Evolutionary conservation across 768 basidiomycete genomes (phyloP).

Genomic region (Imleria badia): DNA sequence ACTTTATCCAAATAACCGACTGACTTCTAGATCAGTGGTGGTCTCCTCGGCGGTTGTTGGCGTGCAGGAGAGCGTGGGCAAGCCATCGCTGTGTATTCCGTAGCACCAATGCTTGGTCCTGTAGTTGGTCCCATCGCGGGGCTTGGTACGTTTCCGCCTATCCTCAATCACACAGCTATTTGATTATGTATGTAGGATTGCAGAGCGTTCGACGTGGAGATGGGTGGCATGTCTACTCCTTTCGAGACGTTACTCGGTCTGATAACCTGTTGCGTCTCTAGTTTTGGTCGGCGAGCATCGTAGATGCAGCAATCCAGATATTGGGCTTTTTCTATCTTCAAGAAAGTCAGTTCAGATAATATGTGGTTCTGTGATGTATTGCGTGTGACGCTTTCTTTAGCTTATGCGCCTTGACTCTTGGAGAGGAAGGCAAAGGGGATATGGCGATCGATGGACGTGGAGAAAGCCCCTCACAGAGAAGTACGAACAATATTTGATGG

Average conservation of each 20-base stretch:
- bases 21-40: slow-evolving; percentile 57
- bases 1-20: background rate
- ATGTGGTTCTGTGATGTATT: background rate
- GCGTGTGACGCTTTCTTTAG: slow-evolving; percentile 20
- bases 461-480: slow-evolving; percentile 39
- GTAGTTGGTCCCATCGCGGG: slow-evolving; percentile 60
- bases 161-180: background rate
- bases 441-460: slow-evolving; percentile 43
- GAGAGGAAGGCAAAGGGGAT: slow-evolving; percentile 53
- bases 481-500: slow-evolving; percentile 51
- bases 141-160: slow-evolving; percentile 43
- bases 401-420: slow-evolving; percentile 35
- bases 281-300: slow-evolving; percentile 69
- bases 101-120: slow-evolving; percentile 66
- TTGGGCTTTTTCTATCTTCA: slow-evolving; percentile 55
- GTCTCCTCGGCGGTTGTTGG: slow-evolving; percentile 62
- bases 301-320: slow-evolving; percentile 52
- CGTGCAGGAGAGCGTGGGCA: slow-evolving; percentile 57
- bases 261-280: slow-evolving; percentile 16
- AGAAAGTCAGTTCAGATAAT: slow-evolving; percentile 50
- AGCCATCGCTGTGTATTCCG: slow-evolving; percentile 60
- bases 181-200: slow-evolving; percentile 39
- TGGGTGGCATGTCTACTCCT: slow-evolving; percentile 54
- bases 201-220: slow-evolving; percentile 63
- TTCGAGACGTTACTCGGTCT: background rate